These are phyloP conservation scores for Backusella luteola DNA, from an alignment of 192 early-diverging fungal species.

Conservation along the genomic window DNA sequence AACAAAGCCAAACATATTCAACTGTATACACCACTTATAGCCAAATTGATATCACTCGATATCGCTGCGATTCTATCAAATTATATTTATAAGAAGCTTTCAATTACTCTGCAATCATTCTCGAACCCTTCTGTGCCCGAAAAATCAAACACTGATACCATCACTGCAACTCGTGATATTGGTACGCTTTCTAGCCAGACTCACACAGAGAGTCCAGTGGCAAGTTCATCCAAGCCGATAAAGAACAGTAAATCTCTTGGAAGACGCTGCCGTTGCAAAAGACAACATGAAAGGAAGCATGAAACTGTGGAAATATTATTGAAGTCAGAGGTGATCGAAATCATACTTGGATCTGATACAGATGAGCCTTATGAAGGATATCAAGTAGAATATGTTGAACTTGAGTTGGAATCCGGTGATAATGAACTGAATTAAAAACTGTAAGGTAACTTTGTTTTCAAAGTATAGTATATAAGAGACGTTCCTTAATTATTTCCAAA, in stretches of 20 bases:
- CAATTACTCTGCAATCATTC: neutral
- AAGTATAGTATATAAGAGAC: neutral
- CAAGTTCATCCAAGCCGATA: neutral
- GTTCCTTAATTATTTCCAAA: neutral
- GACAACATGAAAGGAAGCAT: neutral
- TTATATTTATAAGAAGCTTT: neutral
- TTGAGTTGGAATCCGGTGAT: neutral
- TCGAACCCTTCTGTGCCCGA: neutral
- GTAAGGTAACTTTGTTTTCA: neutral
- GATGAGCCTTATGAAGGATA: neutral
- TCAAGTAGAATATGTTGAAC: neutral
- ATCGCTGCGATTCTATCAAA: neutral
- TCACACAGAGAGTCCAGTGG: neutral
- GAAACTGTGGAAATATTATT: neutral
- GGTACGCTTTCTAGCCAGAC: neutral
- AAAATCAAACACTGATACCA: neutral
- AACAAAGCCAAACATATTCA: slow-evolving; percentile 3
- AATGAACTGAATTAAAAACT: neutral
- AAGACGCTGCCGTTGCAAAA: neutral
- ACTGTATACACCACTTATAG: neutral
- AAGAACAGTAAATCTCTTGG: neutral
- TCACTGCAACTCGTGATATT: neutral
- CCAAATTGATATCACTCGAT: neutral
- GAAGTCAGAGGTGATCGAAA: neutral
- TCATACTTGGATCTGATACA: neutral